These are phyloP conservation scores for Euphorbia pulcherrima DNA, from an alignment of 345 rosid genomes.

Conservation along the genomic window DNA sequence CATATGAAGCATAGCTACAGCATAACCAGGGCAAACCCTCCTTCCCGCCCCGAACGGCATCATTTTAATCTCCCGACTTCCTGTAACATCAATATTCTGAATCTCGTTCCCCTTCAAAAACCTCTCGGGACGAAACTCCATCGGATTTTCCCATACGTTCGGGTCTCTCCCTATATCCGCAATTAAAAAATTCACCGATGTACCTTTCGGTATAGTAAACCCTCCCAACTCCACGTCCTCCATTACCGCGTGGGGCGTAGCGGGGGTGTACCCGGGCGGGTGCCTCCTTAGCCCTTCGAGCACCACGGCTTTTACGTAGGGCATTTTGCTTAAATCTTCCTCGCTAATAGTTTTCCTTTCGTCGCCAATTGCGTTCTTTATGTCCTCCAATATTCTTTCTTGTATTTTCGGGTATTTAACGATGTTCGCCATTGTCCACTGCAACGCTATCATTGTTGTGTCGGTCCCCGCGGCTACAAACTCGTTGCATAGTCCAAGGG, in stretches of 20 bases:
- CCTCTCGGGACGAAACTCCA: slow-evolving; percentile 3
- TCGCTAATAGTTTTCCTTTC: not conserved
- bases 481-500: slow-evolving; percentile 15
- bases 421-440: slow-evolving; percentile 18
- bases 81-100: not conserved
- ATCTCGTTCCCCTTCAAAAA: not conserved
- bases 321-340: slow-evolving; percentile 5
- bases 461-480: slow-evolving; percentile 18
- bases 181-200: not conserved
- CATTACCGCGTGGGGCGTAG: not conserved
- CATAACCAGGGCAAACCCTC: slow-evolving; percentile 6
- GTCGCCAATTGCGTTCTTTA: not conserved
- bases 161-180: slow-evolving; percentile 12
- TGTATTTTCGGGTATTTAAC: slow-evolving; percentile 2
- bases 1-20: slow-evolving; percentile 6
- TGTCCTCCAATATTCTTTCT: slow-evolving; percentile 1
- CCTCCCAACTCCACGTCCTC: slow-evolving; percentile 4
- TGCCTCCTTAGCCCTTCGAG: slow-evolving; percentile 8
- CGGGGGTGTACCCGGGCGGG: not conserved
- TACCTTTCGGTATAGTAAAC: slow-evolving; percentile 4
- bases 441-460: slow-evolving; percentile 10
- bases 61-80: slow-evolving; percentile 9
- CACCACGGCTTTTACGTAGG: slow-evolving; percentile 9
- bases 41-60: slow-evolving; percentile 12
- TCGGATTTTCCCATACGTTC: not conserved